phyloP scores from a whole-genome alignment of 2,329 filamentous ascomycete species.

The Beauveria caledonica region DNA sequence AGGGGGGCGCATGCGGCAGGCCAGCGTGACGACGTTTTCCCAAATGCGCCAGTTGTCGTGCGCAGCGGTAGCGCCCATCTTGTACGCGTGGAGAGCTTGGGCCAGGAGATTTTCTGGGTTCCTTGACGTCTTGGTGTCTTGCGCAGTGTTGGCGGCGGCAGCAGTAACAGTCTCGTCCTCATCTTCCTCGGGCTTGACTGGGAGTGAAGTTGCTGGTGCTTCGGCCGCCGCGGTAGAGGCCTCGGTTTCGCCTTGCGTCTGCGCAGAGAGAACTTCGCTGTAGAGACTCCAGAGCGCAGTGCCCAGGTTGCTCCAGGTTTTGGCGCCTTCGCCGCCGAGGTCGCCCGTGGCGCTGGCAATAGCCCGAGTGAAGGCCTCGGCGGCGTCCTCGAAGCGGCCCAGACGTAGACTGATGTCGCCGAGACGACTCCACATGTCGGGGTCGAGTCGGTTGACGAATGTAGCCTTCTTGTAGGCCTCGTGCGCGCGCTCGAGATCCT shows the following conservation, averaged over 20 bases:
- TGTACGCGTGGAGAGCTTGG: constrained; percentile 77
- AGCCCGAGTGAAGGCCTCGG: constrained; percentile 73
- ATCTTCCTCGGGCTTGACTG: constrained; percentile 15
- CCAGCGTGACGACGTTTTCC: constrained; percentile 90
- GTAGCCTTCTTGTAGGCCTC: constrained; percentile 74
- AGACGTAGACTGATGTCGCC: constrained; percentile 82
- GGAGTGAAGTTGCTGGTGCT: background rate
- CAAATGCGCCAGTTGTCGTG: constrained; percentile 88
- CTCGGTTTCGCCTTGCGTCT: constrained; percentile 22
- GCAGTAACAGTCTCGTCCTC: constrained; percentile 12
- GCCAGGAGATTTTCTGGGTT: constrained; percentile 56
- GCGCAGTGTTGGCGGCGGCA: constrained; percentile 23
- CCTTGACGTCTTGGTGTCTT: constrained; percentile 14
- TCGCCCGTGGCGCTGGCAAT: constrained; percentile 54
- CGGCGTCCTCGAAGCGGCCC: constrained; percentile 66
- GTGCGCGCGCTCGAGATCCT: constrained; percentile 60
- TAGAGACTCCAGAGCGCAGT: constrained; percentile 69
- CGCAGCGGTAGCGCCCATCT: constrained; percentile 75
- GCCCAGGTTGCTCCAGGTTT: constrained; percentile 92
- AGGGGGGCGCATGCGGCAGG: constrained; percentile 67
- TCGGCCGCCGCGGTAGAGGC: background rate
- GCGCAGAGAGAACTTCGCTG: constrained; percentile 39
- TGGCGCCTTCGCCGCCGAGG: constrained; percentile 78
- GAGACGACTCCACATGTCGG: constrained; percentile 79
- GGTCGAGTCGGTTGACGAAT: constrained; percentile 69